Conservation (phyloP, 139 green algal species). For the Tetradesmus lagerheimii region DNA sequence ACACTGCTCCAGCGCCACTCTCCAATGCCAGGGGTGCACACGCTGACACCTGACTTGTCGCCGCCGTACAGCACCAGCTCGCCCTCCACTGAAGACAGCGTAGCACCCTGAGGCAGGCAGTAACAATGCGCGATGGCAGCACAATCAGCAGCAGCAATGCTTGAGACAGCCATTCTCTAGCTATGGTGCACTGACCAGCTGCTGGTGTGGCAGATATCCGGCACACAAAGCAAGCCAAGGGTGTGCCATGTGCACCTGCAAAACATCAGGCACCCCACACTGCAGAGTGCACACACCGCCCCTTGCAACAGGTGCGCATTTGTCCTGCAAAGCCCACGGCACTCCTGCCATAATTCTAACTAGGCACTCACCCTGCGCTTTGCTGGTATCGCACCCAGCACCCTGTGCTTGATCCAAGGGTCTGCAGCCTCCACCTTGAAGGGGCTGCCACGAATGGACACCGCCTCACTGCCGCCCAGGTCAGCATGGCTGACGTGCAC, state of each 20-base stretch:
- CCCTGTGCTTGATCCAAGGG: constrained; percentile 76
- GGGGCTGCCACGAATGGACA: constrained; percentile 79
- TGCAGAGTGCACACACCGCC: background rate
- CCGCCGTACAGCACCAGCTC: constrained; percentile 82
- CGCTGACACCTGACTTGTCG: constrained; percentile 71
- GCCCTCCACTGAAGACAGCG: constrained; percentile 56
- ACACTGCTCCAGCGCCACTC: constrained; percentile 69
- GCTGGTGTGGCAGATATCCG: background rate
- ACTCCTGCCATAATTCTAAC: too few relatives aligned
- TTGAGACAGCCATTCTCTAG: background rate
- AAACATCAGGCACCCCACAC: background rate
- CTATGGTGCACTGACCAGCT: background rate
- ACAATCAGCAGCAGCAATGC: background rate
- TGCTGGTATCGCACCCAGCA: constrained; percentile 71
- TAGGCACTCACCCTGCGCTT: constrained; percentile 58
- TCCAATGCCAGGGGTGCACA: constrained; percentile 68
- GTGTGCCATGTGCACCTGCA: background rate
- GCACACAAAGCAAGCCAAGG: too few relatives aligned
- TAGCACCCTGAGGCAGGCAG: constrained; percentile 51
- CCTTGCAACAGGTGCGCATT: too few relatives aligned
- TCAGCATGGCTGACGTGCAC: constrained; percentile 81
- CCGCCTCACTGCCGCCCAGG: constrained; percentile 64
- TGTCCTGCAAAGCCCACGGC: too few relatives aligned
- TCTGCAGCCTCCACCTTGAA: constrained; percentile 77
- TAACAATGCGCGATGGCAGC: background rate